Percentiles rank a stretch among this genome's conserved stretches.
phyloP scores from a whole-genome alignment of 495 filamentous ascomycete species.

The Daldinia loculata region DNA sequence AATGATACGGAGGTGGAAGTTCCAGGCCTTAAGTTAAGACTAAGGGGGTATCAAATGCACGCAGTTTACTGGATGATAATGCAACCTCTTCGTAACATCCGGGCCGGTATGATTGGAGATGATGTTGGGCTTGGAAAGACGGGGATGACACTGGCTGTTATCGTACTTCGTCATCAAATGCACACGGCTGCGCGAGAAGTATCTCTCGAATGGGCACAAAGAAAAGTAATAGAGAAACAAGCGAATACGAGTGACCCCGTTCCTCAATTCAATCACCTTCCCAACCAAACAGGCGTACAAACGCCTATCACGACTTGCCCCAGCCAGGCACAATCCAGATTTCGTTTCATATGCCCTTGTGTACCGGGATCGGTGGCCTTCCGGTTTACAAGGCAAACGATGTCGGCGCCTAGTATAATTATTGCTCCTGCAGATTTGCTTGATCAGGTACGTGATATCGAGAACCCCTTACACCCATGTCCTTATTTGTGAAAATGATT shows the following conservation, averaged over 20 bases:
- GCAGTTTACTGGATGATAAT: slow-evolving; percentile 14
- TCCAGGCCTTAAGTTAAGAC: slow-evolving; percentile 2
- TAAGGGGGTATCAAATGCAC: slow-evolving; percentile 6
- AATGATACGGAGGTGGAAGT: neutral
- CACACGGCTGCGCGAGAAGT: neutral
- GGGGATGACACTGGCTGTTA: neutral
- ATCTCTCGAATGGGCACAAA: neutral
- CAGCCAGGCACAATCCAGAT: neutral
- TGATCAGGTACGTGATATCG: neutral
- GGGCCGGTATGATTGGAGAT: slow-evolving; percentile 5
- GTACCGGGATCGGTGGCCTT: neutral
- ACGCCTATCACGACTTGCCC: neutral
- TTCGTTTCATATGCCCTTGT: slow-evolving; percentile 14
- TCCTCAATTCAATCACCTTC: neutral
- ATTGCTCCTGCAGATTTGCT: neutral
- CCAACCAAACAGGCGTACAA: too few relatives aligned
- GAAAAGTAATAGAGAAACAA: neutral
- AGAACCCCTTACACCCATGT: neutral
- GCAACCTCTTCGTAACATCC: neutral
- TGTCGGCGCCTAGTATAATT: neutral
- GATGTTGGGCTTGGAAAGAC: slow-evolving; percentile 22
- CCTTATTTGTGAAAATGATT: neutral
- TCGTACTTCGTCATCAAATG: neutral
- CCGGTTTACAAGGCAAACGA: neutral
- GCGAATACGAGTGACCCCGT: neutral